Evolutionary conservation across 2,329 filamentous ascomycete genomes (phyloP).

Genomic region (Drechslerella stenobrocha): DNA sequence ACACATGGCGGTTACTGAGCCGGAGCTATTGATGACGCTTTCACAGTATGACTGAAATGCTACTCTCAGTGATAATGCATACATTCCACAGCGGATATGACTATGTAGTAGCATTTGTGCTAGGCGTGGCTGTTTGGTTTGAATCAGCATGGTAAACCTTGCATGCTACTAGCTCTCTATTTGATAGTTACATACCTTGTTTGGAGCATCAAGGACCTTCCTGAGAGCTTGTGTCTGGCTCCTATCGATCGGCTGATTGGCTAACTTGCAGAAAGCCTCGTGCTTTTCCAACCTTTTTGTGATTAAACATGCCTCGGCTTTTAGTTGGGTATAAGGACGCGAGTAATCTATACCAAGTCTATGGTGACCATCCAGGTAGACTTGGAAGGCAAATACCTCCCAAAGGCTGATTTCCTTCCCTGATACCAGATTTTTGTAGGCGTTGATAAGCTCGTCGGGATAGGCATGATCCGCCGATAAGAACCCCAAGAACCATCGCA

Average conservation of each 20-base stretch:
- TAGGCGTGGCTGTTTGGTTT: too few relatives aligned
- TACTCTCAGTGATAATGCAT: too few relatives aligned
- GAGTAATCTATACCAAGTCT: not conserved
- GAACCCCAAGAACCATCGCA: not conserved
- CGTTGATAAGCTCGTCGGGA: not conserved
- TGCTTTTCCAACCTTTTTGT: not conserved
- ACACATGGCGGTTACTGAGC: not conserved
- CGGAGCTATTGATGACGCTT: not conserved
- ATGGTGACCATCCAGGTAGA: constrained; percentile 1
- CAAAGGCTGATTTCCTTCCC: not conserved
- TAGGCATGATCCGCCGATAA: not conserved
- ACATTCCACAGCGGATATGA: too few relatives aligned
- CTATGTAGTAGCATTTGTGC: too few relatives aligned
- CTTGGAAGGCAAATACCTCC: constrained; percentile 6
- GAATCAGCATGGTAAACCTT: too few relatives aligned
- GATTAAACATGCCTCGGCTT: not conserved
- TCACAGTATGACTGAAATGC: not conserved
- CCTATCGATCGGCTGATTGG: too few relatives aligned
- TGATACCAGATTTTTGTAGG: not conserved
- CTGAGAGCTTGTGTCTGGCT: too few relatives aligned
- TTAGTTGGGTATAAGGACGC: not conserved
- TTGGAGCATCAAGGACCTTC: too few relatives aligned
- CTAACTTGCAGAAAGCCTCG: too few relatives aligned
- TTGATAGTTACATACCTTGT: too few relatives aligned
- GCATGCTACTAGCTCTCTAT: too few relatives aligned